These are phyloP conservation scores for Diutina mesorugosa DNA, from an alignment of 1,139 yeast species.

Conservation along the genomic window DNA sequence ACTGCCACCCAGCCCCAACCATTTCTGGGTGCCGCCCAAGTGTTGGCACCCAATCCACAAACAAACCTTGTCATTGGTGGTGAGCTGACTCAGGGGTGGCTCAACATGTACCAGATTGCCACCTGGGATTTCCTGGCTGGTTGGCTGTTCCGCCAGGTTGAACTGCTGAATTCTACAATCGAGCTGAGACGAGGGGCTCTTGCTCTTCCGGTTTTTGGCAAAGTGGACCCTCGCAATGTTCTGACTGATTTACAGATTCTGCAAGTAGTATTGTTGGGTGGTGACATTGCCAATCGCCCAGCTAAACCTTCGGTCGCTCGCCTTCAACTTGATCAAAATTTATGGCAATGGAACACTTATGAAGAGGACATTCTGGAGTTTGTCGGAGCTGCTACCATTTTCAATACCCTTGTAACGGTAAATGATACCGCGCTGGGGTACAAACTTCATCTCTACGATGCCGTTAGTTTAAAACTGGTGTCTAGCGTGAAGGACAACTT, in stretches of 20 bases:
- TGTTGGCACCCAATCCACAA: conserved; percentile 30
- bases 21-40: conserved; percentile 32
- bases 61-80: conserved; percentile 41
- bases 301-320: not conserved
- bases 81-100: conserved; percentile 39
- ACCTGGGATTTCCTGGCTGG: conserved; percentile 44
- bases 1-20: conserved; percentile 37
- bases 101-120: conserved; percentile 47
- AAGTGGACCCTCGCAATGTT: not conserved
- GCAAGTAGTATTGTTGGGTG: not conserved
- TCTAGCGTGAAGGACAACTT: not conserved
- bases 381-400: not conserved
- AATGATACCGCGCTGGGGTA: conserved; percentile 4
- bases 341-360: not conserved
- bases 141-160: conserved; percentile 39
- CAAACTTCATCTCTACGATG: not conserved
- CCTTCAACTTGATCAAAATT: not conserved
- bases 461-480: not conserved
- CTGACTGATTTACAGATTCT: not conserved
- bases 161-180: conserved; percentile 6
- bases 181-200: conserved; percentile 14
- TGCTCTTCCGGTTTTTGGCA: conserved; percentile 28
- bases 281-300: not conserved
- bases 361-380: not conserved
- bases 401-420: not conserved